Evolutionary conservation across 2,329 filamentous ascomycete species (phyloP).

Genomic region (Fusarium napiforme): DNA sequence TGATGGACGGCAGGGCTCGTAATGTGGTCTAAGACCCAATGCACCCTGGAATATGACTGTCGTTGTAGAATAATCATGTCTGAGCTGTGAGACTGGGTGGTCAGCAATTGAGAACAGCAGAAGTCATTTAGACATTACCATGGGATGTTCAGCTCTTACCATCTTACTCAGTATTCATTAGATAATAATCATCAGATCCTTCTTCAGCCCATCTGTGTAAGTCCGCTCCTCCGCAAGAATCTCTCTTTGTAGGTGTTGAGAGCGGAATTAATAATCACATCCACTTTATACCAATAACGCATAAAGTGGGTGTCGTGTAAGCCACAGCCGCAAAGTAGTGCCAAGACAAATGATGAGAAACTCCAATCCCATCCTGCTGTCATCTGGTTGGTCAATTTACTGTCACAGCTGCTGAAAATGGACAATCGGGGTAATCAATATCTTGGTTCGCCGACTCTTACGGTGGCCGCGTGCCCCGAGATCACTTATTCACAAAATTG

Average conservation of each 20-base stretch:
- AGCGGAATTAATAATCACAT: slow-evolving; percentile 42
- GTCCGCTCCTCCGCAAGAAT: slow-evolving; percentile 40
- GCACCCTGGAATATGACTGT: rapidly evolving
- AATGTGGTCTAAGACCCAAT: rapidly evolving
- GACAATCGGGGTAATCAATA: slow-evolving; percentile 29
- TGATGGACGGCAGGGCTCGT: neutral
- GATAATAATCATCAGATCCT: neutral
- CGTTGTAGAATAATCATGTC: neutral
- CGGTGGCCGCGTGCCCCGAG: slow-evolving; percentile 7
- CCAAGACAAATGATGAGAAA: slow-evolving; percentile 31
- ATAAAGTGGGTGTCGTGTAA: slow-evolving; percentile 20
- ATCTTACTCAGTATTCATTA: neutral
- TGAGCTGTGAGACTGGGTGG: neutral
- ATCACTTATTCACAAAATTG: slow-evolving; percentile 18
- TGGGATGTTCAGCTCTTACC: neutral
- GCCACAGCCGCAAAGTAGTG: slow-evolving; percentile 26
- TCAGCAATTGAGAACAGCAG: neutral
- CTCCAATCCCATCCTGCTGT: slow-evolving; percentile 1
- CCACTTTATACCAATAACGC: slow-evolving; percentile 1
- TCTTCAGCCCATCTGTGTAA: slow-evolving; percentile 8
- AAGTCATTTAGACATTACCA: neutral
- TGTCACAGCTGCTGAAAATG: neutral
- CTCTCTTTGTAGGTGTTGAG: neutral
- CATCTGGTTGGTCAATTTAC: slow-evolving; percentile 9
- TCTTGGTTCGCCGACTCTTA: slow-evolving; percentile 17